These are phyloP conservation scores for Candida easanensis DNA, from an alignment of 805 yeast genomes.

Conservation along the genomic window DNA sequence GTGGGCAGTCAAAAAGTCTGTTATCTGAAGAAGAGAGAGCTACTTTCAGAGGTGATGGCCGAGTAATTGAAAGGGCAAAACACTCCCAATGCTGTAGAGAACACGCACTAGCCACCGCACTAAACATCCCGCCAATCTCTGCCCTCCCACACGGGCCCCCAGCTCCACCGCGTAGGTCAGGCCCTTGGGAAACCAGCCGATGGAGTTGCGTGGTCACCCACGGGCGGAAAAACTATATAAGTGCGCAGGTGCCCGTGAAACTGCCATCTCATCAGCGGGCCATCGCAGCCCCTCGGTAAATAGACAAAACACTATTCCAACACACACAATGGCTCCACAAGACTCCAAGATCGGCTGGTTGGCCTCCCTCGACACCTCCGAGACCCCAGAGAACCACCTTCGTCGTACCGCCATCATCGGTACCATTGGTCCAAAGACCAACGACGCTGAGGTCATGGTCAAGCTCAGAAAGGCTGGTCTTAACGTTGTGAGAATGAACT, in stretches of 20 bases:
- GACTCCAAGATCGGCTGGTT: conserved; percentile 30
- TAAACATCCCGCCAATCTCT: too few species aligned
- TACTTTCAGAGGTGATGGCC: too few species aligned
- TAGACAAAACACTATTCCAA: not conserved
- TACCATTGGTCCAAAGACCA: conserved; percentile 98
- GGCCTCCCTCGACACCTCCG: conserved; percentile 25
- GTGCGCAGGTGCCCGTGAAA: not conserved
- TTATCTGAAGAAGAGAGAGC: too few species aligned
- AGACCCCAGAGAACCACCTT: conserved; percentile 27
- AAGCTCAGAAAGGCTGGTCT: conserved; percentile 94
- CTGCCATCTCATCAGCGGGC: not conserved
- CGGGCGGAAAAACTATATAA: not conserved
- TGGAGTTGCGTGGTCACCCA: conserved; percentile 1
- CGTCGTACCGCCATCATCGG: conserved; percentile 97
- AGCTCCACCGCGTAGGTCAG: too few species aligned
- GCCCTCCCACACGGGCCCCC: too few species aligned
- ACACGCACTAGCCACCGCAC: too few species aligned
- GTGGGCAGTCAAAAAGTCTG: too few species aligned
- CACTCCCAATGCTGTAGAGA: too few species aligned
- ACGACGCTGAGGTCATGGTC: conserved; percentile 78
- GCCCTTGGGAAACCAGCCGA: not conserved
- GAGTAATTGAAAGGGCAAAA: too few species aligned
- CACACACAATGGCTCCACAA: conserved; percentile 15
- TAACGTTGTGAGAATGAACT: conserved; percentile 98
- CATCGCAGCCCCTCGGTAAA: too few species aligned